Conservation (phyloP, 192 early-diverging fungal species). For the Gamsiella multidivaricata region DNA sequence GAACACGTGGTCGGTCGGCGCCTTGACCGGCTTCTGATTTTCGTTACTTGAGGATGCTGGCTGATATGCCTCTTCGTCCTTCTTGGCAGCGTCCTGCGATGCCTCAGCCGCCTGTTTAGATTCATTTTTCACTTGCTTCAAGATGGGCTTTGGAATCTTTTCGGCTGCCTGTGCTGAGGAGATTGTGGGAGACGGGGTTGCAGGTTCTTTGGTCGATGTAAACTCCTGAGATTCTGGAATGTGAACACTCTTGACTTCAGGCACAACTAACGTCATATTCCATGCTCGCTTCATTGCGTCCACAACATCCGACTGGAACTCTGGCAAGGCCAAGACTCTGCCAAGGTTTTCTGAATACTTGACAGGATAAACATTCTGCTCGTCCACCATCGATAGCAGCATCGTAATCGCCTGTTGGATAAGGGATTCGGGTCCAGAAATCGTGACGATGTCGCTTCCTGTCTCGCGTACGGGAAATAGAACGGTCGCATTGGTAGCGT, state of each 20-base stretch:
- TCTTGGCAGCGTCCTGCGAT: too few relatives aligned
- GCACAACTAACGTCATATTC: constrained; percentile 53
- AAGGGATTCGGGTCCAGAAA: constrained; percentile 69
- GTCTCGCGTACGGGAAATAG: constrained; percentile 74
- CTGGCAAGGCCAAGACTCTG: constrained; percentile 56
- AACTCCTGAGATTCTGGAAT: neutral
- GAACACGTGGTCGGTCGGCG: constrained; percentile 39
- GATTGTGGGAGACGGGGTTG: too few relatives aligned
- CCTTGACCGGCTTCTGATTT: neutral
- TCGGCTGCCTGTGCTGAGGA: too few relatives aligned
- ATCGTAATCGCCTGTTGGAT: constrained; percentile 65
- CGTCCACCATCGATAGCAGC: constrained; percentile 68
- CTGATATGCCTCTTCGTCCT: neutral
- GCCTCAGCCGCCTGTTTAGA: too few relatives aligned
- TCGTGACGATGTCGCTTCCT: constrained; percentile 65
- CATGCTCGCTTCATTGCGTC: constrained; percentile 55
- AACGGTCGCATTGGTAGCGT: constrained; percentile 66
- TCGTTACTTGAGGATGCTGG: neutral
- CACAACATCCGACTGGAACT: constrained; percentile 59
- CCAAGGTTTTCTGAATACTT: constrained; percentile 57
- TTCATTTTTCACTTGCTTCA: too few relatives aligned
- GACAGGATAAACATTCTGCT: constrained; percentile 62
- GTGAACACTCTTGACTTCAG: neutral
- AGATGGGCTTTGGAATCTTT: too few relatives aligned
- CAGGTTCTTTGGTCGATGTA: neutral